Evolutionary conservation across 768 basidiomycete species (phyloP).

Genomic region (Gloeophyllum trabeum): DNA sequence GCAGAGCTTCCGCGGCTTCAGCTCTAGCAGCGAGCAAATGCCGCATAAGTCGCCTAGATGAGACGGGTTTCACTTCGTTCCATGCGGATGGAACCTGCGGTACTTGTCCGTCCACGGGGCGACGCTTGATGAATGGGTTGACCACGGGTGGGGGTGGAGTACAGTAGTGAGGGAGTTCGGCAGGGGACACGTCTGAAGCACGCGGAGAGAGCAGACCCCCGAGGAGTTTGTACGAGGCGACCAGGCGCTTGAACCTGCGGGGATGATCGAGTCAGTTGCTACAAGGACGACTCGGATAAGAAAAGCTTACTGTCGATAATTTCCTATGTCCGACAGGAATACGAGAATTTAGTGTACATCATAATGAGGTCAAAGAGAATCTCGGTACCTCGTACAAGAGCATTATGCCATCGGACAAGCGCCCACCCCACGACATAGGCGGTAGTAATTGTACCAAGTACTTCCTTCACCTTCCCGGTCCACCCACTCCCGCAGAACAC

Average conservation of each 20-base stretch:
- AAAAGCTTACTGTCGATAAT: constrained; percentile 18
- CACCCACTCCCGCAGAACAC: neutral
- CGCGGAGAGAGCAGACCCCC: constrained; percentile 21
- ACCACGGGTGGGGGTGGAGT: constrained; percentile 27
- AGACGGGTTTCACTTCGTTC: constrained; percentile 5
- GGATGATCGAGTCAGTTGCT: neutral
- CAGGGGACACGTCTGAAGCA: constrained; percentile 6
- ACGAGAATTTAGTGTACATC: no score
- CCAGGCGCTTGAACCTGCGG: constrained; percentile 18
- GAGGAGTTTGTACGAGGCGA: constrained; percentile 27
- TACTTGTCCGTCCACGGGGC: constrained; percentile 2
- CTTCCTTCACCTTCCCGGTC: constrained; percentile 2
- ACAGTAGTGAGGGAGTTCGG: constrained; percentile 23
- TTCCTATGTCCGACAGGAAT: no score
- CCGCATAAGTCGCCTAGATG: constrained; percentile 16
- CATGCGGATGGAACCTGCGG: neutral
- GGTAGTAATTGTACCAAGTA: constrained; percentile 8
- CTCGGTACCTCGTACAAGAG: constrained; percentile 25
- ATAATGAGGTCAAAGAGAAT: no score
- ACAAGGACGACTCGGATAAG: neutral
- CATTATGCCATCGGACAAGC: constrained; percentile 34
- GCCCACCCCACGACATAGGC: constrained; percentile 18
- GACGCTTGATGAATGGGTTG: constrained; percentile 29
- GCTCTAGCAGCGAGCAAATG: constrained; percentile 22
- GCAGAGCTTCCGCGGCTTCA: constrained; percentile 14